Base-by-base conservation (phyloP, 208 protist genomes). In the Leptomonas pyrrhocoris region DNA sequence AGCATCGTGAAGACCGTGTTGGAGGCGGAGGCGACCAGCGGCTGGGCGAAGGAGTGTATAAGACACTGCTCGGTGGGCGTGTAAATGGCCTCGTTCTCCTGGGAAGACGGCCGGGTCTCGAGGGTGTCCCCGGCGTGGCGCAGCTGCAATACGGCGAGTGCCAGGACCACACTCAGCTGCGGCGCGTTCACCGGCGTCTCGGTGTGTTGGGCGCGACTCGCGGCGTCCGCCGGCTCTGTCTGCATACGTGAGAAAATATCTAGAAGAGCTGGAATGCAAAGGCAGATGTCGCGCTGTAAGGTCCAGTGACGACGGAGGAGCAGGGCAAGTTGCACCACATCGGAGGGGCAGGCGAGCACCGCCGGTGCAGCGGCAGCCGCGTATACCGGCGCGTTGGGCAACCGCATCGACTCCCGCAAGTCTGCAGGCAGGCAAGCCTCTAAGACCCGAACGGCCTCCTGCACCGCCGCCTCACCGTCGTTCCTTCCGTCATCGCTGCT, bases 291-390 rank as follows among this genome's bases (percentile, higher is more conserved):
- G 18, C 64, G 71, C 40, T 66, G 55, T 8, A 77, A 48, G 3
- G 21, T 38, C 71, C 71, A 77, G 36, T 50, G 62, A 8, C 71
- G 62, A 4, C 71, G 71, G 19, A 77, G 40, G 45, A 77, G 57
- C 46, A 77, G 46, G 4, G 48, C 71, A 2, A 77, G 63, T 45
- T 71, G 71, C 28, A 77, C 71, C 9, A 77, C 34, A 5, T 77
- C 71, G 27, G 63, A 27, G 1, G 63, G 71, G 2, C 45, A 69
- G 40, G 56, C 16, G n/a, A 55, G 30, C 12, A 25, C 28, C 30
- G 58, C 50, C 9, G 63, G 9, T 8, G 34, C 40, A 1, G 31
- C 19, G 2, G 48, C 12, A 31, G 0, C 9, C 1, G 51, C 15
- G 16, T 56, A 19, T 19, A 49, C 45, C 5, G 12, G 50, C 11